A percentile compares a stretch with the other conserved stretches of the same genome.
Conservation (phyloP, 768 basidiomycete species). For the Tylopilus sp. region DNA sequence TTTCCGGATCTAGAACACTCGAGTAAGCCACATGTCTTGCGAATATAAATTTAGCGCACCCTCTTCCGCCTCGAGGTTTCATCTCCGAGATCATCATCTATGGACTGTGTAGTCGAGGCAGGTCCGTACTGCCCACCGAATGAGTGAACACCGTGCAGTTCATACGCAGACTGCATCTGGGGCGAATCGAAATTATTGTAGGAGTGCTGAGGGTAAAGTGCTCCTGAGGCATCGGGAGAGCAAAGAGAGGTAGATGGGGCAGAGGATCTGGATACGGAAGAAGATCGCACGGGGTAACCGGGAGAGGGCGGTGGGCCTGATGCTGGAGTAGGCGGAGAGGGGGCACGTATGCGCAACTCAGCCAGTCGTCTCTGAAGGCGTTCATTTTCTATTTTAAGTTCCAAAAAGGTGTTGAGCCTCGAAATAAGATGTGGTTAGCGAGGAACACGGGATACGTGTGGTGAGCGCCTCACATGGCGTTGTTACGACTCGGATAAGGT, state of each 20-base stretch:
- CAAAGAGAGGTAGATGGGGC: conserved; percentile 15
- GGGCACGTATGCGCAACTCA: conserved; percentile 35
- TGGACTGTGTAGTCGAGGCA: conserved; percentile 10
- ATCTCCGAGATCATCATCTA: conserved; percentile 44
- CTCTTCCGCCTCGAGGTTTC: conserved; percentile 62
- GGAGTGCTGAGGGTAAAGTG: conserved; percentile 17
- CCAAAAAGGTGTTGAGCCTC: conserved; percentile 72
- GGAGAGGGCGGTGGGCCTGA: conserved; percentile 22
- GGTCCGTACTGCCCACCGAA: conserved; percentile 17
- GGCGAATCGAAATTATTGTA: conserved; percentile 16
- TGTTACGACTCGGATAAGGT: conserved; percentile 73
- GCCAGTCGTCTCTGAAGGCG: conserved; percentile 61
- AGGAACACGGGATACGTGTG: not conserved
- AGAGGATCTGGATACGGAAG: conserved; percentile 25
- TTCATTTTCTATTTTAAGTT: conserved; percentile 87
- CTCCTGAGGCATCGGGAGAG: conserved; percentile 10
- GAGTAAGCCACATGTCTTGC: conserved; percentile 1
- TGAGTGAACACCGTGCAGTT: conserved; percentile 16
- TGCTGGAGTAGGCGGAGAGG: conserved; percentile 16
- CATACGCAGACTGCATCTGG: conserved; percentile 17
- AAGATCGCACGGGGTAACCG: conserved; percentile 24
- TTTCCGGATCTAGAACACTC: conserved; percentile 33
- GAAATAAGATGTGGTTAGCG: conserved; percentile 3
- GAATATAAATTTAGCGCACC: conserved; percentile 31
- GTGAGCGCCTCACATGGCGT: conserved; percentile 50